Base-by-base conservation (phyloP, 495 filamentous ascomycete genomes). In the Glonium stellatum region DNA sequence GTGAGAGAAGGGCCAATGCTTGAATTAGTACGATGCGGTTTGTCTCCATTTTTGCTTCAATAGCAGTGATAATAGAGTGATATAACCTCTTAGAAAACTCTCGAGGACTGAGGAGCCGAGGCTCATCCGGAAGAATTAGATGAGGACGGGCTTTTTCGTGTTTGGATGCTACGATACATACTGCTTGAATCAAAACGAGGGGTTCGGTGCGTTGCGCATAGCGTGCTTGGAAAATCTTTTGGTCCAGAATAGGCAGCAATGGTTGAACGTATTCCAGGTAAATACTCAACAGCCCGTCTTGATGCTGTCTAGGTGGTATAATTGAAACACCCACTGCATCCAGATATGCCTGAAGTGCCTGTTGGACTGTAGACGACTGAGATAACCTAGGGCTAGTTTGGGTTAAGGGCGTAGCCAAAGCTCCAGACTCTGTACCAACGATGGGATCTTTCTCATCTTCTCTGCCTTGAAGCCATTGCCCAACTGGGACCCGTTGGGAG, bases 1-100 rank as follows among this genome's bases (percentile, higher is more conserved):
- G 51, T 75, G 76, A 67, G 69, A 82, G 61, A 21, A 74, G 54
- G 5, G 72, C 70, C 23, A 70, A 52, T 6, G 69, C 69, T 27
- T 69, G 67, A 5, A 84, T 77, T 1, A 71, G 63, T 22, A 70
- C 65, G 23, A 73, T 54, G 23, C 69, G 68, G 44, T 74, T 67
- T 46, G 65, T 64, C 49, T 68, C 67, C 13, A 68, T 58, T 22
- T 67, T 66, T 34, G 67, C 65, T 48, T 66, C 62, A 13, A 74
- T 64, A 4, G 64, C 60, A 5, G 66, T 65, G n/a, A 69, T 63
- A 35, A 72, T 59, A 31, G 67, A 62, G 21, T 57, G 61, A 44
- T 73, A 69, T 8, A 74, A 58, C 18, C 58, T 54, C 25, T 64
- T 63, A 51, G 69, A 69, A 62, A 74, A 74, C 18, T 72, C 67